A percentile compares a stretch with the other conserved stretches of the same genome.
Evolutionary conservation across 768 basidiomycete species (phyloP).

Genomic region (Coprinopsis strossmayeri): DNA sequence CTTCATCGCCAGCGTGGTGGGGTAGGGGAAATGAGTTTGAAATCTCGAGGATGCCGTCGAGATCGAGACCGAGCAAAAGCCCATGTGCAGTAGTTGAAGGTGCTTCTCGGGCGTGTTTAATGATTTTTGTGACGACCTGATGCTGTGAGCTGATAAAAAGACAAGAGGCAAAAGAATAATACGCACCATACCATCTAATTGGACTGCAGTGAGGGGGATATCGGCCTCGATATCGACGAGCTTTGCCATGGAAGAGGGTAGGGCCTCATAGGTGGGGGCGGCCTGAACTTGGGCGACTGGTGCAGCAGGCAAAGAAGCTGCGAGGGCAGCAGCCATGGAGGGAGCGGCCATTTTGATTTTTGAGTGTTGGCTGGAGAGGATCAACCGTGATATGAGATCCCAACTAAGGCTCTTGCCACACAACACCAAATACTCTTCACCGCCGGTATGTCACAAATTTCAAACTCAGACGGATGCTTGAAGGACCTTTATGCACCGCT

Average conservation of each 20-base stretch:
- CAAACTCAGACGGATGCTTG: constrained; percentile 8
- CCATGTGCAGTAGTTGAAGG: constrained; percentile 73
- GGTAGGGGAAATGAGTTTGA: constrained; percentile 88
- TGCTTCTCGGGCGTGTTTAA: constrained; percentile 85
- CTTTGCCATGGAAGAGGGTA: constrained; percentile 90
- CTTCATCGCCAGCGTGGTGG: constrained; percentile 65
- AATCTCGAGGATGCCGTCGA: constrained; percentile 86
- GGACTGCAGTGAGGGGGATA: constrained; percentile 71
- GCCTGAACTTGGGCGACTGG: constrained; percentile 53
- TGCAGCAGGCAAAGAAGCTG: constrained; percentile 73
- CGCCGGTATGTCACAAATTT: constrained; percentile 3
- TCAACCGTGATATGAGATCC: background rate
- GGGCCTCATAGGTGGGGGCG: constrained; percentile 72
- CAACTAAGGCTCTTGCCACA: constrained; percentile 21
- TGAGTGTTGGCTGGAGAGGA: background rate
- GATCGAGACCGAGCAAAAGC: constrained; percentile 82
- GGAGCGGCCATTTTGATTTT: constrained; percentile 51
- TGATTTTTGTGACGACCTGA: constrained; percentile 88
- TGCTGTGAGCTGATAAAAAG: constrained; percentile 3
- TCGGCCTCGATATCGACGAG: constrained; percentile 91
- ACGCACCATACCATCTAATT: constrained; percentile 82
- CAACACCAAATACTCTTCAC: constrained; percentile 22
- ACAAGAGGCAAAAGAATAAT: background rate
- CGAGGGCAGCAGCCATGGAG: constrained; percentile 91
- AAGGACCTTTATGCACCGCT: background rate